A percentile compares a stretch with the other conserved stretches of the same genome.
phyloP scores from a whole-genome alignment of 805 yeast genomes.

The Metschnikowia vanudenii region DNA sequence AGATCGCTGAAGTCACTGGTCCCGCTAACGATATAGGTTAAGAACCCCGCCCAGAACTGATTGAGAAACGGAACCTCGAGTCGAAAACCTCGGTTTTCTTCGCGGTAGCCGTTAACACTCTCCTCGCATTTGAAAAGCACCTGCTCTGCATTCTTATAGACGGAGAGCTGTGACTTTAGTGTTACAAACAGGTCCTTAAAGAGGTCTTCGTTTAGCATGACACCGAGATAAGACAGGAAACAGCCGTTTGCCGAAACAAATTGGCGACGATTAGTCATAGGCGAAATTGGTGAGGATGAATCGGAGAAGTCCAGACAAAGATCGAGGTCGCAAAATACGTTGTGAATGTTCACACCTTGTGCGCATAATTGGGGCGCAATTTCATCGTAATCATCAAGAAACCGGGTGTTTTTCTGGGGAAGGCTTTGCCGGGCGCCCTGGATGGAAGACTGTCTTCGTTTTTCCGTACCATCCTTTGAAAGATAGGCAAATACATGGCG shows the following conservation, averaged over 20 bases:
- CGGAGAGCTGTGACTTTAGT: slow-evolving; percentile 31
- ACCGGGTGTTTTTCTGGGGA: slow-evolving; percentile 7
- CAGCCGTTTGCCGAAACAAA: slow-evolving; percentile 16
- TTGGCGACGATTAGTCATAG: slow-evolving; percentile 15
- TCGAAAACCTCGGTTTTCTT: slow-evolving; percentile 18
- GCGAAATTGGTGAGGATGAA: slow-evolving; percentile 18
- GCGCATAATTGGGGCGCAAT: slow-evolving; percentile 5
- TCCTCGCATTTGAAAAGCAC: slow-evolving; percentile 28
- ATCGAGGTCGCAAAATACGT: slow-evolving; percentile 11
- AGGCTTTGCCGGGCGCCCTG: slow-evolving; percentile 1
- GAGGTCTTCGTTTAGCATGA: slow-evolving; percentile 5
- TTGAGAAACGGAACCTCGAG: slow-evolving; percentile 38
- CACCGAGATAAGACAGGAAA: slow-evolving; percentile 14
- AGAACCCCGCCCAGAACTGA: slow-evolving; percentile 39
- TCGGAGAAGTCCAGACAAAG: slow-evolving; percentile 6
- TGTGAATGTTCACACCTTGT: slow-evolving; percentile 14
- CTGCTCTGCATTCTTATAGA: slow-evolving; percentile 22
- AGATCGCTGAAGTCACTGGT: slow-evolving; percentile 17
- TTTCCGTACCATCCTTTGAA: not conserved
- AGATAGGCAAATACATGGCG: slow-evolving; percentile 13
- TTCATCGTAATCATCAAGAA: slow-evolving; percentile 9
- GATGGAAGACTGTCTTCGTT: not conserved
- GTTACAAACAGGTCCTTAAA: slow-evolving; percentile 7
- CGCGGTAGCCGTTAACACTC: slow-evolving; percentile 31
- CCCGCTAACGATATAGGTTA: slow-evolving; percentile 37